Evolutionary conservation across 495 filamentous ascomycete species (phyloP).

Genomic region (Hypomontagnella monticulosa): DNA sequence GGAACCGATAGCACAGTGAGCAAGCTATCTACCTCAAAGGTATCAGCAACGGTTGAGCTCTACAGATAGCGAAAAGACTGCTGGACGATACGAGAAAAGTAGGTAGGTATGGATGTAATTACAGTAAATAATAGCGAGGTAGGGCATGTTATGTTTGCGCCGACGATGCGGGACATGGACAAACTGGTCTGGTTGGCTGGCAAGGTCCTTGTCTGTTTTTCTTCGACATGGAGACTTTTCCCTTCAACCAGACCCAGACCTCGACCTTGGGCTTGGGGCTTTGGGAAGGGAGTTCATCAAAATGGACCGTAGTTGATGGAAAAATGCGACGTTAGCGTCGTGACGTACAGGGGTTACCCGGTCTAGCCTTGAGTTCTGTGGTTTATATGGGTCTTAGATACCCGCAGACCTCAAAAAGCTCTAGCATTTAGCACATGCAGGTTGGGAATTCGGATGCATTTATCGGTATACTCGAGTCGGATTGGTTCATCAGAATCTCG

Average conservation of each 20-base stretch:
- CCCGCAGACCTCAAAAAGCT: neutral
- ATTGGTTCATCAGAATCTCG: neutral
- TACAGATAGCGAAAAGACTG: neutral
- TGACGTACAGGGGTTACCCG: slow-evolving; percentile 16
- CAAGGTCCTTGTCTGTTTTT: slow-evolving; percentile 14
- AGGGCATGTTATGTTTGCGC: slow-evolving; percentile 8
- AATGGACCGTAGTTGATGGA: slow-evolving; percentile 15
- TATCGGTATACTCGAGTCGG: neutral
- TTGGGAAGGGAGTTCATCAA: slow-evolving; percentile 22
- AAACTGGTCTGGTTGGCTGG: slow-evolving; percentile 9
- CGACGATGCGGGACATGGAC: slow-evolving; percentile 21
- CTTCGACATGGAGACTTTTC: slow-evolving; percentile 10
- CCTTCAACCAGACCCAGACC: slow-evolving; percentile 21
- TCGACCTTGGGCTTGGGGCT: slow-evolving; percentile 4
- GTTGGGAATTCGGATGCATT: slow-evolving; percentile 6
- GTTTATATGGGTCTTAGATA: neutral
- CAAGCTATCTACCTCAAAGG: neutral
- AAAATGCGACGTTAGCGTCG: slow-evolving; percentile 37
- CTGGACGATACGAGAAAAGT: neutral
- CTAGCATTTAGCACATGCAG: slow-evolving; percentile 9
- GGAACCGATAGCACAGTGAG: too few species aligned
- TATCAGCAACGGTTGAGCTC: neutral
- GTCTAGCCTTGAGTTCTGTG: slow-evolving; percentile 6
- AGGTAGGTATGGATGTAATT: too few species aligned
- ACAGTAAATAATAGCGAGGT: slow-evolving; percentile 15